These are phyloP conservation scores for Hyphopichia buzzinii DNA, from an alignment of 1,139 yeast species.

Conservation along the genomic window DNA sequence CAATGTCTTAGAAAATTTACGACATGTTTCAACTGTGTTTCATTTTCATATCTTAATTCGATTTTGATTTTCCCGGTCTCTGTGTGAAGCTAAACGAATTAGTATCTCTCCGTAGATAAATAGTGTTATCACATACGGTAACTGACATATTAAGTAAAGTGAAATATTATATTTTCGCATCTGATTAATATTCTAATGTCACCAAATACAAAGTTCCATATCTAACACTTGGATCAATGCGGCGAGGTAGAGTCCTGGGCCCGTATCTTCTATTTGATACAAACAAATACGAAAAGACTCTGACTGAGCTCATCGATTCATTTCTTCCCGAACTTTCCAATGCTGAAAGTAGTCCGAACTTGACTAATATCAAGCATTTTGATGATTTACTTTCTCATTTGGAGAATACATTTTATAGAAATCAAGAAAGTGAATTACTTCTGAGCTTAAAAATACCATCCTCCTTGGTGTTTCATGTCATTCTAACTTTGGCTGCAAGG, in stretches of 20 bases:
- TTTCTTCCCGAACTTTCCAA: slow-evolving; percentile 23
- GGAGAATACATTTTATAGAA: slow-evolving; percentile 17
- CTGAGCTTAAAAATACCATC: slow-evolving; percentile 17
- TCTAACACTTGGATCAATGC: too few relatives aligned
- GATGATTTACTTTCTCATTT: slow-evolving; percentile 29
- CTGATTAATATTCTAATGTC: too few relatives aligned
- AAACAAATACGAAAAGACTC: slow-evolving; percentile 9
- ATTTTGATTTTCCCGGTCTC: slow-evolving; percentile 19
- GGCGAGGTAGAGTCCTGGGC: too few relatives aligned
- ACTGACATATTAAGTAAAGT: slow-evolving; percentile 12
- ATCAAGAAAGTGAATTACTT: slow-evolving; percentile 4
- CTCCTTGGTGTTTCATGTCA: slow-evolving; percentile 22
- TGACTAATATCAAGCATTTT: slow-evolving; percentile 26
- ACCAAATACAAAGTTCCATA: too few relatives aligned
- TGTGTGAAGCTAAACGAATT: slow-evolving; percentile 16
- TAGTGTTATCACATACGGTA: slow-evolving; percentile 12
- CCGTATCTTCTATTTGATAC: slow-evolving; percentile 2
- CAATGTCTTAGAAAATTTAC: slow-evolving; percentile 41
- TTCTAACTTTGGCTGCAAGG: slow-evolving; percentile 32
- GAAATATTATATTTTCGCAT: too few relatives aligned
- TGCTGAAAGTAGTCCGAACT: slow-evolving; percentile 15
- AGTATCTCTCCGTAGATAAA: slow-evolving; percentile 2
- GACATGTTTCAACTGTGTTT: slow-evolving; percentile 11
- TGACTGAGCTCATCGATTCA: slow-evolving; percentile 21
- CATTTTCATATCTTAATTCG: slow-evolving; percentile 12